phyloP scores from a whole-genome alignment of 2,329 filamentous ascomycete genomes.

The Botrytis aclada region DNA sequence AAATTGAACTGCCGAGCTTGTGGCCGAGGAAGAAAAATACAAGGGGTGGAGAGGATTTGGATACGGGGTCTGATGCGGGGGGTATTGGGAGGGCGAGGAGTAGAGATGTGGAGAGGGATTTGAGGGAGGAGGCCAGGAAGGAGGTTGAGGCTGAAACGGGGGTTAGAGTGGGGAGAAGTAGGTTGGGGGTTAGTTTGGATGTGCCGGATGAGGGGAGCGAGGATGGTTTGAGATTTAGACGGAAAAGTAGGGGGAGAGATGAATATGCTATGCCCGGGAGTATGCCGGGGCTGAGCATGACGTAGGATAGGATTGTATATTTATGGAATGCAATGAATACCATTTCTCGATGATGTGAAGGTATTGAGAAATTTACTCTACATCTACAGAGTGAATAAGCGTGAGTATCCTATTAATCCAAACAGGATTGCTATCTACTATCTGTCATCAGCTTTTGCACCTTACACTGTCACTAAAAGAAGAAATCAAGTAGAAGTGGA shows the following conservation, averaged over 20 bases:
- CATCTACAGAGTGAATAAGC: too few relatives aligned
- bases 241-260: constrained; percentile 38
- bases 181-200: constrained; percentile 37
- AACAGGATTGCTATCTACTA: not conserved
- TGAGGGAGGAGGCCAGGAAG: constrained; percentile 50
- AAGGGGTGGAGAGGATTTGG: constrained; percentile 59
- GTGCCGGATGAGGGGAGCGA: constrained; percentile 37
- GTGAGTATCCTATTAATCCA: too few relatives aligned
- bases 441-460: not conserved
- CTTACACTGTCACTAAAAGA: not conserved
- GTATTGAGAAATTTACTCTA: not conserved
- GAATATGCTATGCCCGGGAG: constrained; percentile 40
- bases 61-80: constrained; percentile 39
- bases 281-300: constrained; percentile 37
- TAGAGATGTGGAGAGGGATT: constrained; percentile 50
- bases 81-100: constrained; percentile 54
- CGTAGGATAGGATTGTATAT: constrained; percentile 2
- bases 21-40: constrained; percentile 87
- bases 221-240: constrained; percentile 30
- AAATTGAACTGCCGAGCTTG: constrained; percentile 76
- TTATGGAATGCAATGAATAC: not conserved
- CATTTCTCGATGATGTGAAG: not conserved
- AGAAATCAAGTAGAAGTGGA: not conserved
- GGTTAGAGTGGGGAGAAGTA: constrained; percentile 28
- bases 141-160: constrained; percentile 47